Evolutionary conservation across 2,329 filamentous ascomycete genomes (phyloP), one percentile per base, ranked within the genome.

Genomic region (Apiospora pterosperma): DNA sequence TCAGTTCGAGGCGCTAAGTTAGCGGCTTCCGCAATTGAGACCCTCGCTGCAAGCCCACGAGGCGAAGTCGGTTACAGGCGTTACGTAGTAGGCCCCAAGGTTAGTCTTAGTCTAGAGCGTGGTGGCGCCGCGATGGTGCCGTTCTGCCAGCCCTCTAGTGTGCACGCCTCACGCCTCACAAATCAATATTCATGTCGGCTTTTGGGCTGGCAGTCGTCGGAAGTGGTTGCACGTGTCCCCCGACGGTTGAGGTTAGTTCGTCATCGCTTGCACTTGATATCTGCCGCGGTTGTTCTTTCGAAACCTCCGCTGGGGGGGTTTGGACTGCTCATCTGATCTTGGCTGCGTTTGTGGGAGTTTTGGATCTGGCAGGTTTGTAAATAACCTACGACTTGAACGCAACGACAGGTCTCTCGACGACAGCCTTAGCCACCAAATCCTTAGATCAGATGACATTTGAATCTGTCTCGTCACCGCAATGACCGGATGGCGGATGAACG

Each of bases 71-170:
- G 48, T 55, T 55, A 25, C 16, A 12, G 31, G 48, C n/a, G n/a
- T n/a, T 55, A n/a, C 48, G 48, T 34, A 55, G 48, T 55, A 1
- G 48, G 48, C n/a, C n/a, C n/a, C n/a, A n/a, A n/a, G n/a, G n/a
- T n/a, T 55, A 28, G 48, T 55, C 16, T 10, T 34, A 55, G 48
- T 55, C 48, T 34, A n/a, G 48, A 55, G 28, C 28, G 16, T 55
- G 16, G 48, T 55, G 48, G 48, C 48, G 48, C 48, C 48, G 48
- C 48, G 11, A 34, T 69, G 67, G 69, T 61, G 69, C 59, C 63
- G 63, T 67, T 68, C 67, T 70, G 66, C 67, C 65, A 68, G 64
- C 61, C 41, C 63, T 70, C 65, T 69, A 68, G 64, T 64, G 67
- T 63, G 61, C 68, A 67, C 68, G 66, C 69, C 67, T 67, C 68